These are phyloP conservation scores for Colletotrichum agaves DNA, from an alignment of 2,329 filamentous ascomycete species.

Conservation along the genomic window DNA sequence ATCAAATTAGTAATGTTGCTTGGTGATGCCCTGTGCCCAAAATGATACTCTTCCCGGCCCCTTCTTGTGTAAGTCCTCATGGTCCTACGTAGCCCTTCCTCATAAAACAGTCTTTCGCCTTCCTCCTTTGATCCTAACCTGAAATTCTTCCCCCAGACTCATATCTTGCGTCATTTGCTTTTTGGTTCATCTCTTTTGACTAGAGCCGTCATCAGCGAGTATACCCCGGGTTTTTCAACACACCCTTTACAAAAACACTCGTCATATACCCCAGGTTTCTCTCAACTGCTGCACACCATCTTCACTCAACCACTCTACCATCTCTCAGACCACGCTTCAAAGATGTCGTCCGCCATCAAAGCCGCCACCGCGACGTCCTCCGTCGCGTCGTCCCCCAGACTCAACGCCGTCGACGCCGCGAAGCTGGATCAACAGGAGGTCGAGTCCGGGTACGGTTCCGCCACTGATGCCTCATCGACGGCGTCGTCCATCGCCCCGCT, in stretches of 20 bases:
- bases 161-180: slow-evolving; percentile 37
- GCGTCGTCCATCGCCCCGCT: slow-evolving; percentile 71
- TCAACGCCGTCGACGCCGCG: slow-evolving; percentile 49
- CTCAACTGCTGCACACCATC: neutral
- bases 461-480: slow-evolving; percentile 50
- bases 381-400: slow-evolving; percentile 51
- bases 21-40: slow-evolving; percentile 36
- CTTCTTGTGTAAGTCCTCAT: slow-evolving; percentile 35
- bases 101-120: slow-evolving; percentile 35
- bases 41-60: slow-evolving; percentile 30
- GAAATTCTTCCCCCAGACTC: slow-evolving; percentile 12
- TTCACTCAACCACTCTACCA: slow-evolving; percentile 27
- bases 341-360: slow-evolving; percentile 47
- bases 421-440: slow-evolving; percentile 58
- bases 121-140: slow-evolving; percentile 5
- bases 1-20: slow-evolving; percentile 39
- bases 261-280: slow-evolving; percentile 5
- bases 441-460: slow-evolving; percentile 87
- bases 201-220: slow-evolving; percentile 21
- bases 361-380: slow-evolving; percentile 50
- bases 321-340: slow-evolving; percentile 45
- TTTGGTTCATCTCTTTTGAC: slow-evolving; percentile 20
- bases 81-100: slow-evolving; percentile 18
- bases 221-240: slow-evolving; percentile 35
- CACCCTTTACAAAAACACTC: slow-evolving; percentile 23